Evolutionary conservation across 2,329 filamentous ascomycete species (phyloP), one percentile per base, ranked within the genome.

Genomic region (Dryadomyces quercivorus): DNA sequence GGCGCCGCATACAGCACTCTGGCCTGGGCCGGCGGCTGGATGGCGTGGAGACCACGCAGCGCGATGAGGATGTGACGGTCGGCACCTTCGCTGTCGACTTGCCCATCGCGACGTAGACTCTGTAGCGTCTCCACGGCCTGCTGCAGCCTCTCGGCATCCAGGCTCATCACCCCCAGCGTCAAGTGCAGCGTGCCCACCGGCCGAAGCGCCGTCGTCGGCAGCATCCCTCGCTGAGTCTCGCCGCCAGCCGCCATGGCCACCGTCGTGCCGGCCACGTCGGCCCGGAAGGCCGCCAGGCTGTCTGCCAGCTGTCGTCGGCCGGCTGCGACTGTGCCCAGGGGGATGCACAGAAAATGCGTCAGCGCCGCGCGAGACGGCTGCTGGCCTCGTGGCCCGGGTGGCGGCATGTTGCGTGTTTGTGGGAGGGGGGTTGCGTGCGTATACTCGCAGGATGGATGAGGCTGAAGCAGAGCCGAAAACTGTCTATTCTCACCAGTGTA

Each of bases 111-210:
- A 7, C 63, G 62, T 7, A 78, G 65, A 3, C 75, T 63, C 18
- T 71, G 62, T 21, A 78, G 63, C 44, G 75, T 57, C 42, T 65
- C 66, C 15, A 69, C 62, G 1, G 76, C 76, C 43, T 61, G 66
- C 3, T 69, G 69, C 7, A 78, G 59, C 5, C 66, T 64, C 52
- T 76, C 72, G 13, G n/a, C 18, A 3, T 73, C 68, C 10, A 95
- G 76, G 59, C 78, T 85, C 86, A 96, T 91, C 1, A 94, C 86
- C 0, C 90, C 91, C 0, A 96, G 74, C 0, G 91, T 96, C 2
- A 95, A 72, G 68, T 97, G 92, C 50, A 96, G 69, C 1, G 89
- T 90, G 0, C 88, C 87, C 0, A 88, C 69, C 0, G 89, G 89
- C 31, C 90, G 75, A 51, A 95, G 71, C 1, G 89, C 88, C 54